phyloP scores from a whole-genome alignment of 164 flowering plant genomes.

The Umbellularia californica region DNA sequence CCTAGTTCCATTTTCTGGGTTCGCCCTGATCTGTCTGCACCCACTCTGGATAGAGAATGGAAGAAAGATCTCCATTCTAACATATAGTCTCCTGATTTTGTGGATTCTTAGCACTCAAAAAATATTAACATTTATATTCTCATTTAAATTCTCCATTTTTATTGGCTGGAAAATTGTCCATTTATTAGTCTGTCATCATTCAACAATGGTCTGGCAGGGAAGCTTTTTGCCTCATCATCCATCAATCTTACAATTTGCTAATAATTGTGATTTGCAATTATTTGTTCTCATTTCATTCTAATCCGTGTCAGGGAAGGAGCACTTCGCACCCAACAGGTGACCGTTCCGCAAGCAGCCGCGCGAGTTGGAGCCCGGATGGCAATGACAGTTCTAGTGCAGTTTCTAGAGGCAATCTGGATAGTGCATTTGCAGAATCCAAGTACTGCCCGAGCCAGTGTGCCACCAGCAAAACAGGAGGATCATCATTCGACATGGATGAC shows the following conservation, averaged over 20 bases:
- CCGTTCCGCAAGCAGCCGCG: slow-evolving; percentile 46
- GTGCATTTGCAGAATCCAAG: slow-evolving; percentile 17
- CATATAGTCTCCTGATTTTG: no score
- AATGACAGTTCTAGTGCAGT: slow-evolving; percentile 14
- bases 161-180: background rate
- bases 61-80: no score
- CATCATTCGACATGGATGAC: slow-evolving; percentile 47
- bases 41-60: no score
- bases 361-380: slow-evolving; percentile 60
- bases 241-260: background rate
- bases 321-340: slow-evolving; percentile 25
- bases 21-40: no score
- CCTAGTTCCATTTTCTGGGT: no score
- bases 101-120: no score
- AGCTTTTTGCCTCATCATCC: background rate
- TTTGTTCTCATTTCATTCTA: no score
- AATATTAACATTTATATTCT: no score
- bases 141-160: no score
- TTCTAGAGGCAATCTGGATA: slow-evolving; percentile 14
- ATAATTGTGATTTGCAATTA: background rate
- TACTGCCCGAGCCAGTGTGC: slow-evolving; percentile 13
- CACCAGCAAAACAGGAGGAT: slow-evolving; percentile 8
- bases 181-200: background rate
- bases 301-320: slow-evolving; percentile 26
- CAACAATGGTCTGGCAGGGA: background rate